A percentile compares a stretch with the other conserved stretches of the same genome.
Evolutionary conservation across 23 red algal species (phyloP).

Genomic region (Cyanidiococcus yangmingshanensis): DNA sequence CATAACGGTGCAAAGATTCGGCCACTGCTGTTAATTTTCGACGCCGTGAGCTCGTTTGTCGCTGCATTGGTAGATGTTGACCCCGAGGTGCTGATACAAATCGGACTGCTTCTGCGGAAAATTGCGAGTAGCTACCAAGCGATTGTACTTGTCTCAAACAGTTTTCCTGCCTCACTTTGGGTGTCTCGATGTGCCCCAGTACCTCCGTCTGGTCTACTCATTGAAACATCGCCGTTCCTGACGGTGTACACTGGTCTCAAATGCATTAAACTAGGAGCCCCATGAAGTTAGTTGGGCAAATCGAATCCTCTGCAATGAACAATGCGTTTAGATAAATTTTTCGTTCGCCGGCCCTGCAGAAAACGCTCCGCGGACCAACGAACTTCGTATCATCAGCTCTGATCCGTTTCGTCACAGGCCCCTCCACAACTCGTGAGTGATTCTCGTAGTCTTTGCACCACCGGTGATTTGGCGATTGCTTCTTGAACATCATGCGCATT

Average conservation of each 20-base stretch:
- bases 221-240: neutral
- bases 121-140: neutral
- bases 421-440: no score
- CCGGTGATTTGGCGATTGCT: neutral
- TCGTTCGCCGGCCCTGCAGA: no score
- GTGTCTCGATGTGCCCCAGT: neutral
- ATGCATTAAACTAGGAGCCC: neutral
- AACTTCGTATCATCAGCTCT: no score
- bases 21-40: constrained; percentile 8
- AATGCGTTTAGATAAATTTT: no score
- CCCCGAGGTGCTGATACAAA: neutral
- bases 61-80: neutral
- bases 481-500: constrained; percentile 60
- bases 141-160: neutral
- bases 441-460: neutral
- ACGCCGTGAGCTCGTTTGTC: neutral
- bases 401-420: no score
- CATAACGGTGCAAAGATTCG: neutral
- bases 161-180: neutral
- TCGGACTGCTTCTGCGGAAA: neutral
- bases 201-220: neutral
- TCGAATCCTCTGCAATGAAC: no score
- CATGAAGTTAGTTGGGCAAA: no score
- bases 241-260: neutral
- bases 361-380: no score